Conservation (phyloP, 2,329 filamentous ascomycete species). For the Colletotrichum higginsianum region DNA sequence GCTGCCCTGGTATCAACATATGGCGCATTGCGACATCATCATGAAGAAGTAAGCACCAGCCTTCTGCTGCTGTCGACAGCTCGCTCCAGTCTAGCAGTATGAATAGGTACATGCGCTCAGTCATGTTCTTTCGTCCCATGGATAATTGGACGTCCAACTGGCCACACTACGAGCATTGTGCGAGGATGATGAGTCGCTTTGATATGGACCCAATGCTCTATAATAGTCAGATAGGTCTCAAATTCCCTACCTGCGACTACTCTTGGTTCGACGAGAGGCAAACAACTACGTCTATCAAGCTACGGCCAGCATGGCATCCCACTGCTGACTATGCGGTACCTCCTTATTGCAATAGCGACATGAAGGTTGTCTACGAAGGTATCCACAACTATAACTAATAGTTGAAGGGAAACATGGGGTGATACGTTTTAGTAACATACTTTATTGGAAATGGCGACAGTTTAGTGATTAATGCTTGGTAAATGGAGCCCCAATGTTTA, state of each 20-base stretch:
- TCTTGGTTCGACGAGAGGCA: neutral
- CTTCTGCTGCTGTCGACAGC: neutral
- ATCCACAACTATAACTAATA: neutral
- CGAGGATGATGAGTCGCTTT: neutral
- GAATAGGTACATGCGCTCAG: neutral
- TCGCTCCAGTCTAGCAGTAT: neutral
- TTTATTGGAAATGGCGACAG: too few species aligned
- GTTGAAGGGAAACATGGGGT: too few species aligned
- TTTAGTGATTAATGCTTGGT: too few species aligned
- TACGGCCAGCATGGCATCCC: neutral
- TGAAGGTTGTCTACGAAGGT: neutral
- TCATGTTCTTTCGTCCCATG: constrained; percentile 3
- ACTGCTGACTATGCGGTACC: neutral
- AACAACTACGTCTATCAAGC: neutral
- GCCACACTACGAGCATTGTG: constrained; percentile 1
- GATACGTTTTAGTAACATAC: too few species aligned
- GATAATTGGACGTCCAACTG: constrained; percentile 3
- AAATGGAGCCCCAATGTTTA: too few species aligned
- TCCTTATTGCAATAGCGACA: neutral
- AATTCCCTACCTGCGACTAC: constrained; percentile 6
- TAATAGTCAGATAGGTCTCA: neutral
- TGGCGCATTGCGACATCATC: constrained; percentile 9
- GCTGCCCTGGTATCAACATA: constrained; percentile 6
- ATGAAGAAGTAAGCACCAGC: neutral
- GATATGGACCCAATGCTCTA: constrained; percentile 4